phyloP scores from a whole-genome alignment of 495 filamentous ascomycete genomes.

The Neurospora sp. region DNA sequence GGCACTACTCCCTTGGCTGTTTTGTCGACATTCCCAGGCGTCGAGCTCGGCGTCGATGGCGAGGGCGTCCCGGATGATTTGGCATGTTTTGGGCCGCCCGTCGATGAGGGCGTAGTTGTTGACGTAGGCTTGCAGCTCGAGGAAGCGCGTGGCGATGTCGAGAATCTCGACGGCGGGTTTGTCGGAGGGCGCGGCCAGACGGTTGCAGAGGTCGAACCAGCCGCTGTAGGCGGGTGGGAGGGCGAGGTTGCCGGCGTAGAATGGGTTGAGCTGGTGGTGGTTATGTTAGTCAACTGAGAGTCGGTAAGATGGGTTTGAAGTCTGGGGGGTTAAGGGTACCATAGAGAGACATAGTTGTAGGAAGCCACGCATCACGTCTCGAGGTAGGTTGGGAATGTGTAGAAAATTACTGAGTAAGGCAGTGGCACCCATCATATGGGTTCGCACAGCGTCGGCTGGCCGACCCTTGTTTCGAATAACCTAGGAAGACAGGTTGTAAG shows the following conservation, averaged over 20 bases:
- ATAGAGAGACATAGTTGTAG: slow-evolving; percentile 36
- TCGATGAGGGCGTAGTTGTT: slow-evolving; percentile 22
- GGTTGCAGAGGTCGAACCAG: slow-evolving; percentile 23
- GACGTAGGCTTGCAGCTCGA: slow-evolving; percentile 22
- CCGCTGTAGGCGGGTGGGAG: slow-evolving; percentile 28
- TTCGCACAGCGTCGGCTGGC: slow-evolving; percentile 24
- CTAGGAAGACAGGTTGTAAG: neutral
- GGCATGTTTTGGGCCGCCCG: slow-evolving; percentile 17
- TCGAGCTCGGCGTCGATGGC: slow-evolving; percentile 25
- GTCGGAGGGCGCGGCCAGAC: slow-evolving; percentile 14
- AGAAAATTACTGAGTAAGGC: slow-evolving; percentile 29
- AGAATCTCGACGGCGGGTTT: slow-evolving; percentile 22
- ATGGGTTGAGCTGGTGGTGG: slow-evolving; percentile 22
- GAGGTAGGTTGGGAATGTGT: slow-evolving; percentile 15
- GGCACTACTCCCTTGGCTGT: slow-evolving; percentile 7
- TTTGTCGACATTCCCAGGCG: slow-evolving; percentile 18
- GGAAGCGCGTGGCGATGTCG: slow-evolving; percentile 19
- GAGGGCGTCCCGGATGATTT: slow-evolving; percentile 22
- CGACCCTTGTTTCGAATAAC: slow-evolving; percentile 13
- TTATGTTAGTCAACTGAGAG: neutral
- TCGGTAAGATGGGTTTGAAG: slow-evolving; percentile 10
- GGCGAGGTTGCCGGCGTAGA: slow-evolving; percentile 16
- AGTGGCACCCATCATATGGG: slow-evolving; percentile 36
- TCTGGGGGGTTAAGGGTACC: slow-evolving; percentile 19
- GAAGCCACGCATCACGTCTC: slow-evolving; percentile 23